Conservation (phyloP, 2,329 filamentous ascomycete genomes). For the Sordariomycetes sp. region DNA sequence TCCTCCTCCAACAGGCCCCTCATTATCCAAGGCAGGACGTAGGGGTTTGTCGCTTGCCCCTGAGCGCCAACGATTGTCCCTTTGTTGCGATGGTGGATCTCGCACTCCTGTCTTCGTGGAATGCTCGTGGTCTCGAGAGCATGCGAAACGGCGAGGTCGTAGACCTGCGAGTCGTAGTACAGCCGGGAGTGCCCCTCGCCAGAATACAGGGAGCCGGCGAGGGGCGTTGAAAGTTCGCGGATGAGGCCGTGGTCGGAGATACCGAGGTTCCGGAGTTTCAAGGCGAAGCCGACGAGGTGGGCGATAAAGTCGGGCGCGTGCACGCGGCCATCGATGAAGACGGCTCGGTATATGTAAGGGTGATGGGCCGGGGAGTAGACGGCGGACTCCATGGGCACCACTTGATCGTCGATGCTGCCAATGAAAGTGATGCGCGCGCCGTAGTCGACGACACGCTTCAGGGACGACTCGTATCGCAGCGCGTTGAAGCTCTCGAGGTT, state of each 20-base stretch:
- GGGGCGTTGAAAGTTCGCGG: slow-evolving; percentile 75
- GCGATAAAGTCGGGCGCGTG: slow-evolving; percentile 92
- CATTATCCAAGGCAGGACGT: slow-evolving; percentile 92
- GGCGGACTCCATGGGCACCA: slow-evolving; percentile 90
- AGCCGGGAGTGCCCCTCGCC: slow-evolving; percentile 91
- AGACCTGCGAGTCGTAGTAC: slow-evolving; percentile 83
- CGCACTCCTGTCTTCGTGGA: slow-evolving; percentile 8
- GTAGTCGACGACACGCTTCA: slow-evolving; percentile 66
- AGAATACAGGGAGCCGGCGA: slow-evolving; percentile 84
- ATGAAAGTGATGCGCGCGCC: slow-evolving; percentile 80
- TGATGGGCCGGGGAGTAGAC: slow-evolving; percentile 79
- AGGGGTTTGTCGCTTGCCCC: slow-evolving; percentile 58
- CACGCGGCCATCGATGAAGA: slow-evolving; percentile 87
- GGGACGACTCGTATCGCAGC: slow-evolving; percentile 66
- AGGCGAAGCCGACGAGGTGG: slow-evolving; percentile 82
- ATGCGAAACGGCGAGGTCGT: slow-evolving; percentile 67
- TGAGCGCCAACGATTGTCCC: background rate
- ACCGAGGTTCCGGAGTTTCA: slow-evolving; percentile 90
- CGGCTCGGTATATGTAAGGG: slow-evolving; percentile 90
- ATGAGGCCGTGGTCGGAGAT: slow-evolving; percentile 89
- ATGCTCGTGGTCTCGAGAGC: slow-evolving; percentile 54
- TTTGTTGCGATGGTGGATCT: slow-evolving; percentile 7
- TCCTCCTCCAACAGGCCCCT: slow-evolving; percentile 87
- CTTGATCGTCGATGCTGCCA: slow-evolving; percentile 92
- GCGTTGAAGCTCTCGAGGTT: slow-evolving; percentile 75